phyloP scores from a whole-genome alignment of 345 rosid species.

The Citrus reticulata region DNA sequence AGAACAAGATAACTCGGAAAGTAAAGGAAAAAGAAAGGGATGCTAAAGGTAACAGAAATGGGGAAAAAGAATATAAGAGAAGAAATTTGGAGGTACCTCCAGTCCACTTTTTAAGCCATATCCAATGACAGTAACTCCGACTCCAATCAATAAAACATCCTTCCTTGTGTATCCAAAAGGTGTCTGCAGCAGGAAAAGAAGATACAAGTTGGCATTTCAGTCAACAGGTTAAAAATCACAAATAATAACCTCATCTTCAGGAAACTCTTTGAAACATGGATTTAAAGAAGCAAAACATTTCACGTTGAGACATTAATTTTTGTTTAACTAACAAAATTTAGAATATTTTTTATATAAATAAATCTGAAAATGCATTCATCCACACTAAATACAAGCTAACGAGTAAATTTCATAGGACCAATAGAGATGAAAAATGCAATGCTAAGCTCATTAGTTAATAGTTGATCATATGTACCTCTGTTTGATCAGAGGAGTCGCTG shows the following conservation, averaged over 20 bases:
- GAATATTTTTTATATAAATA: not conserved
- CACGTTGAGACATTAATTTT: not conserved
- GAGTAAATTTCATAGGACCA: not conserved
- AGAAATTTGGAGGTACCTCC: constrained; percentile 53
- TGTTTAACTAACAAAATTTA: not conserved
- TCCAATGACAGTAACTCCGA: constrained; percentile 76
- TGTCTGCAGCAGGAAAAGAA: constrained; percentile 33
- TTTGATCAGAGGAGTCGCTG: constrained; percentile 30
- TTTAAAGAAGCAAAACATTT: not conserved
- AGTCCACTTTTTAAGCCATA: constrained; percentile 81
- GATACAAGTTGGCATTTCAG: not conserved
- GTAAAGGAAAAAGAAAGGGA: not conserved
- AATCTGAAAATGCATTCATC: not conserved
- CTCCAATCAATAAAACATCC: constrained; percentile 84
- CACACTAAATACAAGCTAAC: not conserved
- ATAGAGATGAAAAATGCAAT: not conserved
- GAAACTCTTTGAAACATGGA: not conserved
- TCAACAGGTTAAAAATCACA: not conserved
- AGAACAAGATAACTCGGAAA: not conserved
- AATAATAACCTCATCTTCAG: not conserved
- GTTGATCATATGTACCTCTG: constrained; percentile 38
- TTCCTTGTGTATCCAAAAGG: constrained; percentile 91
- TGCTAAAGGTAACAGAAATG: not conserved
- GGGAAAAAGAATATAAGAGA: not conserved
- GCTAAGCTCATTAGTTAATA: not conserved